Evolutionary conservation across 768 basidiomycete species (phyloP).

Genomic region (Neoboletus brunneissimus): DNA sequence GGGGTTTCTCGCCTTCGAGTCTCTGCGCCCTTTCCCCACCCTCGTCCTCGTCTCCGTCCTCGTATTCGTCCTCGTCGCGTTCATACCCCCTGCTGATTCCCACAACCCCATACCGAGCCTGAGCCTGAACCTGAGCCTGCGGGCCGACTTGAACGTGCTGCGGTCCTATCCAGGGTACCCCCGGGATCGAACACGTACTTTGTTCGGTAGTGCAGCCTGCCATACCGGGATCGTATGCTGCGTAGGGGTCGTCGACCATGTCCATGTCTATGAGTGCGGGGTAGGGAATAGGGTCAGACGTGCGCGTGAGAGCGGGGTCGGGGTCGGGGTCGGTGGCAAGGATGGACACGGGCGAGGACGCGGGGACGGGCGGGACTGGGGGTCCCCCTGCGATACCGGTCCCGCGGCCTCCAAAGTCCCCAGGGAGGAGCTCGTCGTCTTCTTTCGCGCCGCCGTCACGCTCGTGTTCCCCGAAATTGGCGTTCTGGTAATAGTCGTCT

Average conservation of each 20-base stretch:
- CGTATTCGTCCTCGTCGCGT: constrained; percentile 21
- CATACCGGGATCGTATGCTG: constrained; percentile 23
- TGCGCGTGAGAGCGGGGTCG: too few species aligned
- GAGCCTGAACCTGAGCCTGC: too few species aligned
- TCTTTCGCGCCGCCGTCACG: too few species aligned
- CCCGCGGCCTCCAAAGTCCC: constrained; percentile 4
- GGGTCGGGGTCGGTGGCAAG: too few species aligned
- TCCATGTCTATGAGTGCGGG: too few species aligned
- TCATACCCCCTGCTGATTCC: constrained; percentile 18
- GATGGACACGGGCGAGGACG: too few species aligned
- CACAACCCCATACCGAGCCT: too few species aligned
- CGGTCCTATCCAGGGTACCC: not conserved
- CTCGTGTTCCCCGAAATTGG: not conserved
- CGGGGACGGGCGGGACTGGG: too few species aligned
- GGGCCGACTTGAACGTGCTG: not conserved
- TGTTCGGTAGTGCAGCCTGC: constrained; percentile 14
- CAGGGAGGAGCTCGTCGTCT: not conserved
- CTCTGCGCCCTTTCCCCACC: not conserved
- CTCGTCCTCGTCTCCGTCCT: not conserved
- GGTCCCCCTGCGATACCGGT: constrained; percentile 1
- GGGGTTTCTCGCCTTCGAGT: not conserved
- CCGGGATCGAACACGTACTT: constrained; percentile 9
- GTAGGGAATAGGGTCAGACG: too few species aligned
- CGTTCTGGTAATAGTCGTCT: constrained; percentile 4
- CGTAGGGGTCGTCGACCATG: constrained; percentile 13